Evolutionary conservation across 2,329 filamentous ascomycete genomes (phyloP), one percentile per base, ranked within the genome.

Genomic region (Diplodia mutila): DNA sequence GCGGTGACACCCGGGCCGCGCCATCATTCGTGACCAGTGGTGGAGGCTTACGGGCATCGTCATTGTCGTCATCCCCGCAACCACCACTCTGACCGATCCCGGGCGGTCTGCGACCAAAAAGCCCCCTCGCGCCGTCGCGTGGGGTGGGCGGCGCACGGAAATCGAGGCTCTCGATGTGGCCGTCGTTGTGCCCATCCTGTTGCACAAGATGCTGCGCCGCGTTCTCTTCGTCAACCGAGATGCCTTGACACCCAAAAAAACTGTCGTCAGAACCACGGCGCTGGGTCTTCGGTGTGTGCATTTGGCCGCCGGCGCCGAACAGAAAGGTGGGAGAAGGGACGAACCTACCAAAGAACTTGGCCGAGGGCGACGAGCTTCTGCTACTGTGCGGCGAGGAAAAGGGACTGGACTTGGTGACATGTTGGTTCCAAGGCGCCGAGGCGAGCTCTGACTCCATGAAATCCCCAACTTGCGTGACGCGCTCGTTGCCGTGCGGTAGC

Each of bases 201-300:
- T 63, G 32, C 2, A 61, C 32, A 29, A 51, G 21, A n/a, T 29
- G 61, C 34, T 54, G 61, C 7, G 61, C 61, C 4, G 23, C 32
- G 16, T 27, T 23, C 32, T 42, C 61, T 18, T 65, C 49, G 7
- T 27, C 16, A n/a, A 42, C 61, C 11, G 61, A 42, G 29, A 65
- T 65, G 25, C 61, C 61, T 23, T 46, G 49, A 48, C 61, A 65
- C 12, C 61, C 61, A 16, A 63, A 63, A 37, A 65, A 65, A 49
- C 61, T 65, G 2, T 53, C 61, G 61, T 65, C 61, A 12, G 61
- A 65, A 16, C 25, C 61, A 14, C 61, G 61, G 2, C 61, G 61
- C 49, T 27, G 48, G 2, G 16, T 4, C 61, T 14, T 9, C 21
- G 29, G 23, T 29, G 61, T 16, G 34, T 34, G 32, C 4, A 23